Conservation (phyloP, 2,329 filamentous ascomycete genomes). For the Chaetomiaceae sp. region DNA sequence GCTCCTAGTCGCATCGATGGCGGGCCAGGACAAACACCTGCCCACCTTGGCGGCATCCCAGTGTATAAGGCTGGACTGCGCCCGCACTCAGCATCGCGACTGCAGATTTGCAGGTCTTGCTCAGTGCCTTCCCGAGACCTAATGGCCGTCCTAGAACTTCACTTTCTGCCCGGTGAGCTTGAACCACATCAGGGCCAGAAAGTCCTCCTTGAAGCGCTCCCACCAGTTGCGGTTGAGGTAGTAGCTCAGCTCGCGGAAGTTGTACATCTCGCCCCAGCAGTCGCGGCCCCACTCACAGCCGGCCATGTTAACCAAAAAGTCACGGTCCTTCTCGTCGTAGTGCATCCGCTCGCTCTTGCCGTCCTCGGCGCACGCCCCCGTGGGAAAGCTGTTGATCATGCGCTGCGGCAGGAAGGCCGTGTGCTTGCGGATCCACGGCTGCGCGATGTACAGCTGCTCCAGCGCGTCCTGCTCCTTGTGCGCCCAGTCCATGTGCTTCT, state of each 20-base stretch:
- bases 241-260: slow-evolving; percentile 86
- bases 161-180: slow-evolving; percentile 57
- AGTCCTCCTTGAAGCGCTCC: slow-evolving; percentile 67
- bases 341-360: slow-evolving; percentile 72
- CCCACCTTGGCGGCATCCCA: no score
- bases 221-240: slow-evolving; percentile 77
- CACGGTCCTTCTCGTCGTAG: slow-evolving; percentile 76
- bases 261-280: slow-evolving; percentile 97
- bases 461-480: slow-evolving; percentile 97
- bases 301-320: slow-evolving; percentile 98
- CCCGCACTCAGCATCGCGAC: background rate
- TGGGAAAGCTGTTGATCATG: slow-evolving; percentile 89
- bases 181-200: slow-evolving; percentile 55
- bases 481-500: slow-evolving; percentile 98
- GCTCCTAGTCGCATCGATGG: no score
- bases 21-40: no score
- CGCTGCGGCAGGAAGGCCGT: slow-evolving; percentile 86
- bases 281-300: slow-evolving; percentile 95
- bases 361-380: slow-evolving; percentile 77
- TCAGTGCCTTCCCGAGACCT: background rate
- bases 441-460: slow-evolving; percentile 82
- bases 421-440: slow-evolving; percentile 87
- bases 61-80: background rate
- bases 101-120: background rate
- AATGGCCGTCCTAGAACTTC: slow-evolving; percentile 40